Evolutionary conservation across 768 basidiomycete genomes (phyloP), one percentile per base, ranked within the genome.

Genomic region (Auricularia auricula-judae): DNA sequence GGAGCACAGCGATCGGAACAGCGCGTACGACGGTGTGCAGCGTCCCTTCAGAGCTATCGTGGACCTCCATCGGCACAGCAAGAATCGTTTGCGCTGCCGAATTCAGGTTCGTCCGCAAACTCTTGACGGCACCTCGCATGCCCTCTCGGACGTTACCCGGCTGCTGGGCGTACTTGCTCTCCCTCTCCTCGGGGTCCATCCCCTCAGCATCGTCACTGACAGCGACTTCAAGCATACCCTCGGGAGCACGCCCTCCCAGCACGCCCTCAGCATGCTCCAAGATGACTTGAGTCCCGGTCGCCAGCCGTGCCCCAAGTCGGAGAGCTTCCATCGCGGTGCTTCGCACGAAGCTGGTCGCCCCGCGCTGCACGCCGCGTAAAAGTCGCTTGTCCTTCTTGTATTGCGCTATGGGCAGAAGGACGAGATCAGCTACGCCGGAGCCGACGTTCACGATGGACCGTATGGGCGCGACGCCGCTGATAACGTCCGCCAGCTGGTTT

Each of bases 61-160:
- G 96, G 11, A 98, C 93, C 74, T 98, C 97, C 96, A 98, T 98
- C 1, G 97, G 97, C 1, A 99, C 93, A 0, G 97, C 96, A 43
- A 99, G 82, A 66, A 99, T 98, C 0, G 97, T 99, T 76, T 99
- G 96, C 33, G 96, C 97, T 34, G 97, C 97, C 53, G 91, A 91
- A 69, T 87, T 89, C 66, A 99, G 74, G 74, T 98, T 98, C 71
- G 79, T 85, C 62, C 83, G 86, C 70, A 99, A 74, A 71, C 92
- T 95, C 72, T 81, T 85, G 74, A 98, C 98, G n/a, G 95, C 97
- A 0, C 85, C 86, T 67, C 93, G 86, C 39, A 99, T 80, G 16
- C 97, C 97, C 71, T 98, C 93, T 69, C 78, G 84, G 47, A 96
- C 80, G 71, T 89, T 86, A 44, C 75, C 75, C 1, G 97, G 97